These are phyloP conservation scores for Xylogone sp. DNA, from an alignment of 2,329 filamentous ascomycete species.

Conservation along the genomic window DNA sequence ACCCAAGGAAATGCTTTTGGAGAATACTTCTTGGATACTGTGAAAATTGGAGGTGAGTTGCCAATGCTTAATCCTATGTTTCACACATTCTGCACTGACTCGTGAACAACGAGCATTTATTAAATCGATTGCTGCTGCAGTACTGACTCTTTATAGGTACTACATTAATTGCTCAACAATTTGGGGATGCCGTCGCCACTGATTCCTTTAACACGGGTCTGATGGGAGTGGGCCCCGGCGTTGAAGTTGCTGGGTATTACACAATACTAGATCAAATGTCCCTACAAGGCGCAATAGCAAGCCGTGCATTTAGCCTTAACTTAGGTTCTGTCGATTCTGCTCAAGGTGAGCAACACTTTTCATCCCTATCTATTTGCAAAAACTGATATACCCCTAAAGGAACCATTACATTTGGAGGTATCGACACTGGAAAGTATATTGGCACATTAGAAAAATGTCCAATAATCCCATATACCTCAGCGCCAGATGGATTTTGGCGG, in stretches of 20 bases:
- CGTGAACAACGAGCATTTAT: too few relatives aligned
- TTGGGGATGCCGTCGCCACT: constrained; percentile 6
- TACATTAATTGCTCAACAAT: constrained; percentile 4
- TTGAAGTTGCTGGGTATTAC: constrained; percentile 8
- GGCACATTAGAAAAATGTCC: constrained; percentile 8
- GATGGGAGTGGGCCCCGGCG: constrained; percentile 10
- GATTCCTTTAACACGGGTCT: constrained; percentile 6
- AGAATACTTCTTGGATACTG: constrained; percentile 7
- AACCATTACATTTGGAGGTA: constrained; percentile 17
- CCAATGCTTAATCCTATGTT: background rate
- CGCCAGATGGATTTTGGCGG: constrained; percentile 9
- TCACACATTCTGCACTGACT: background rate
- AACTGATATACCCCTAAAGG: constrained; percentile 4
- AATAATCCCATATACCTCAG: constrained; percentile 9
- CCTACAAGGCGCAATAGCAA: constrained; percentile 10
- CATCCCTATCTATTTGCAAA: too few relatives aligned
- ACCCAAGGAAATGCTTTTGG: constrained; percentile 6
- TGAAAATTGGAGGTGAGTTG: constrained; percentile 8
- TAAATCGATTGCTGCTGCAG: too few relatives aligned
- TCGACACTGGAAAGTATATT: constrained; percentile 16
- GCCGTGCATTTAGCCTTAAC: constrained; percentile 14
- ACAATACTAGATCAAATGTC: constrained; percentile 14
- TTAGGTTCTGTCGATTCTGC: constrained; percentile 10
- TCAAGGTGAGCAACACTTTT: constrained; percentile 4
- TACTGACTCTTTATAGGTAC: constrained; percentile 4